phyloP scores from a whole-genome alignment of 2,329 filamentous ascomycete genomes.

The Ceratocystis harringtonii region DNA sequence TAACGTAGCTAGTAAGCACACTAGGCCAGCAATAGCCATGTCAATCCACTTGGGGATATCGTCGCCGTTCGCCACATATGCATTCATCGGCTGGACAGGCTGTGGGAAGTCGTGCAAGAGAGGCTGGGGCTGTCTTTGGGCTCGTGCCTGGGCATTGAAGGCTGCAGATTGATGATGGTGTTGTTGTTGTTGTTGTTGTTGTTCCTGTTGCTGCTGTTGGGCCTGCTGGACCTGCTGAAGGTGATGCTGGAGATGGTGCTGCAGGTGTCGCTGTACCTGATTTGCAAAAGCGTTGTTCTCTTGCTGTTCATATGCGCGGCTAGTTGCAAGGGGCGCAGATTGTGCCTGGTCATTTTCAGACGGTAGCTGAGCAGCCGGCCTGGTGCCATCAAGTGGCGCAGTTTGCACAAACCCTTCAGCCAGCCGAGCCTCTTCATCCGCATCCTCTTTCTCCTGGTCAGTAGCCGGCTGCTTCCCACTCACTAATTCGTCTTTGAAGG shows the following conservation, averaged over 20 bases:
- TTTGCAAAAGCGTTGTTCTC: constrained; percentile 10
- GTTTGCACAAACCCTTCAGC: constrained; percentile 46
- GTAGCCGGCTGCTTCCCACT: not conserved
- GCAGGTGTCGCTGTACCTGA: constrained; percentile 19
- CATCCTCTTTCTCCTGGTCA: constrained; percentile 20
- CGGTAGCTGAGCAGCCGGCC: constrained; percentile 19
- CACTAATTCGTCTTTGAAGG: constrained; percentile 57
- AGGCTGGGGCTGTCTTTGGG: not conserved
- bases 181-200: not conserved
- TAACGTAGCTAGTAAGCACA: constrained; percentile 55
- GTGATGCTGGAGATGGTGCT: constrained; percentile 16
- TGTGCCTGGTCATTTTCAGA: constrained; percentile 3
- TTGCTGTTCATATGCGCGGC: constrained; percentile 16
- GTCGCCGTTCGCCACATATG: constrained; percentile 24
- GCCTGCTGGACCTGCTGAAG: constrained; percentile 1
- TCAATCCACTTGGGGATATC: constrained; percentile 63
- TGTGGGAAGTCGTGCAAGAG: not conserved
- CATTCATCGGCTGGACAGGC: constrained; percentile 8
- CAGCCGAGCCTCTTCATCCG: constrained; percentile 33
- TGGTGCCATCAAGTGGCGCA: constrained; percentile 18
- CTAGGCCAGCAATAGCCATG: constrained; percentile 58
- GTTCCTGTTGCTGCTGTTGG: not conserved
- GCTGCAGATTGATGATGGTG: not conserved
- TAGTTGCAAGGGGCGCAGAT: not conserved
- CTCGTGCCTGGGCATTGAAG: not conserved